Evolutionary conservation across 192 early-diverging fungal species (phyloP).

Genomic region (Gonapodya sp.): DNA sequence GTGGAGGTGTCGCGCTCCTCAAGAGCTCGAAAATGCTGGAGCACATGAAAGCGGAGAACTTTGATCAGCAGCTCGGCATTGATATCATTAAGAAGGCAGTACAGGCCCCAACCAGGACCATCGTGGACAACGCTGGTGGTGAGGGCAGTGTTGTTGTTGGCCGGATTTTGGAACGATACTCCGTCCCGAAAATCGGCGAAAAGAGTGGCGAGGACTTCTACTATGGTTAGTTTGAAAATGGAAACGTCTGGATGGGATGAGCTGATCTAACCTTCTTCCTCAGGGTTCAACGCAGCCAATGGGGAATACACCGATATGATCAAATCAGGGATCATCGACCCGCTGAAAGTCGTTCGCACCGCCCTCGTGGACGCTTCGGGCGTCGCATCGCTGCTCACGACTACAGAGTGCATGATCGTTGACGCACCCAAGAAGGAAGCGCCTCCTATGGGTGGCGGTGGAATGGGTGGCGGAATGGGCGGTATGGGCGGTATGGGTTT

Average conservation of each 20-base stretch:
- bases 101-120: conserved; percentile 83
- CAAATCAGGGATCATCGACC: conserved; percentile 93
- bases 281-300: conserved; percentile 80
- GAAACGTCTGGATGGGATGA: neutral
- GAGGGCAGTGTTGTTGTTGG: conserved; percentile 96
- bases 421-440: conserved; percentile 77
- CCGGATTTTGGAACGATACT: conserved; percentile 73
- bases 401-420: conserved; percentile 96
- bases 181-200: conserved; percentile 25
- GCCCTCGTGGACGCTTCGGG: conserved; percentile 93
- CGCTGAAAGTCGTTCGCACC: conserved; percentile 98
- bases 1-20: conserved; percentile 93
- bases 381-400: conserved; percentile 94
- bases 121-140: conserved; percentile 94
- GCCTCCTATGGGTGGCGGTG: conserved; percentile 33
- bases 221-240: conserved; percentile 36
- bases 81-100: conserved; percentile 94
- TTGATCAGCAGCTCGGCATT: conserved; percentile 98
- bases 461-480: neutral
- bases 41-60: conserved; percentile 80
- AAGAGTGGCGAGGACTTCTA: conserved; percentile 59
- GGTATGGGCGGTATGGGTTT: conserved; percentile 56
- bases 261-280: neutral
- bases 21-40: conserved; percentile 84
- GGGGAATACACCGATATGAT: conserved; percentile 96